A percentile compares a stretch with the other conserved stretches of the same genome.
Evolutionary conservation across 768 basidiomycete genomes (phyloP).

Genomic region (Gloeopeniophorella convolvens): DNA sequence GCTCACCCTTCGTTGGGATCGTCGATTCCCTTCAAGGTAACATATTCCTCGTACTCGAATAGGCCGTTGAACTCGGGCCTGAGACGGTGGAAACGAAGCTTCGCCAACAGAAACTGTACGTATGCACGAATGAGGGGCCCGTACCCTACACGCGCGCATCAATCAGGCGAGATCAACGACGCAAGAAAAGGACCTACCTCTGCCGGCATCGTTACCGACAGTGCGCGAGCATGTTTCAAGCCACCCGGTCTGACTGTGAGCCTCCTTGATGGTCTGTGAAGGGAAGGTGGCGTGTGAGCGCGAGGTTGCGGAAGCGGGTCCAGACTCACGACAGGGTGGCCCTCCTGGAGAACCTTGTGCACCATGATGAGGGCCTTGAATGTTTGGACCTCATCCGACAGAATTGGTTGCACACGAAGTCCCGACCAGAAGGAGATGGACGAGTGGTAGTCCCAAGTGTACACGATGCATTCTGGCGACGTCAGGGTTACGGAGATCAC

Average conservation of each 20-base stretch:
- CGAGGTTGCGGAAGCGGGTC: slow-evolving; percentile 19
- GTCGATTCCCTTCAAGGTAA: slow-evolving; percentile 93
- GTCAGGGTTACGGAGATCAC: slow-evolving; percentile 3
- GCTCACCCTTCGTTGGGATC: slow-evolving; percentile 98
- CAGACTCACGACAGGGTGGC: slow-evolving; percentile 78
- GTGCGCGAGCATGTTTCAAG: slow-evolving; percentile 95
- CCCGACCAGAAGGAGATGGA: slow-evolving; percentile 98
- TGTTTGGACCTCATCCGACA: slow-evolving; percentile 95
- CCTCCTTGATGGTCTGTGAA: slow-evolving; percentile 87
- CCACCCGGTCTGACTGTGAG: slow-evolving; percentile 95
- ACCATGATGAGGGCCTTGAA: slow-evolving; percentile 98
- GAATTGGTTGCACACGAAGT: slow-evolving; percentile 90
- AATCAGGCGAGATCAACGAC: background rate
- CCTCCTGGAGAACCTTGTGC: slow-evolving; percentile 97
- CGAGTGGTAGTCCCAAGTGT: slow-evolving; percentile 99
- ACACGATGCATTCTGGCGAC: slow-evolving; percentile 86
- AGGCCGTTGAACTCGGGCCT: slow-evolving; percentile 97
- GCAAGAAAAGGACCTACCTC: slow-evolving; percentile 44
- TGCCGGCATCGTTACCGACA: slow-evolving; percentile 67
- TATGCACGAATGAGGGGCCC: slow-evolving; percentile 91
- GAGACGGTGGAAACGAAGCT: slow-evolving; percentile 91
- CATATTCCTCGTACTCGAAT: slow-evolving; percentile 98
- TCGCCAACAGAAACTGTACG: slow-evolving; percentile 91
- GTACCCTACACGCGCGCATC: slow-evolving; percentile 54
- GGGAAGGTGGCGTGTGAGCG: slow-evolving; percentile 13